Evolutionary conservation across 768 basidiomycete genomes (phyloP), one percentile per base, ranked within the genome.

Genomic region (Candolleomyces eurysporus): DNA sequence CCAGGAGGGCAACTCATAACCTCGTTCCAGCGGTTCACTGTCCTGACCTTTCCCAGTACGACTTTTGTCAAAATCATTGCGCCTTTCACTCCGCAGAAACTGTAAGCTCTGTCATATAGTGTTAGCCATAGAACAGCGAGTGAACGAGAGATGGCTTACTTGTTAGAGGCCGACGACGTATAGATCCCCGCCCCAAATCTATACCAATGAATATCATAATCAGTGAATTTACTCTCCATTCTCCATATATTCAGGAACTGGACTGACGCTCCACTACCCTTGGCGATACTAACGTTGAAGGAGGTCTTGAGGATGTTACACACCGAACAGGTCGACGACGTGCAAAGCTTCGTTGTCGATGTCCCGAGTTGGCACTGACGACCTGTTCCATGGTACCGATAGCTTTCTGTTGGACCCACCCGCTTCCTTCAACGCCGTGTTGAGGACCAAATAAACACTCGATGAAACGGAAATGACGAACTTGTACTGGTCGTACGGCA

Each of bases 241-340:
- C 6, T 7, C 36, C 36, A 11, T 1, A 36, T 36, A 11, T 11
- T 36, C 36, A 57, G 39, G 10, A 40, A 16, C 19, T 16, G 21
- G 46, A 64, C 70, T 65, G 57, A 74, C 73, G 68, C 68, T 59
- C 72, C 71, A 22, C 19, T 36, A 16, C 67, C 63, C 48, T 68
- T 70, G 4, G 73, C 70, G 2, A 75, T 58, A 19, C 67, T 69
- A 9, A 69, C 69, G 59, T 72, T 72, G 69, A 75, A 75, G 17
- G 73, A 75, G 0, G 71, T 72, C 46, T 64, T 69, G n/a, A 75
- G 60, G 43, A 75, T 73, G 21, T 54, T 66, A 48, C 73, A 75
- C 4, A 70, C 58, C 4, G 68, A 17, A 55, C 73, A 75, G 4
- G 58, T 48, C 5, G 45, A 61, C 11, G 62, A 66, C 17, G 62